phyloP scores from a whole-genome alignment of 2,329 filamentous ascomycete genomes.

The Sclerotinia subarctica region DNA sequence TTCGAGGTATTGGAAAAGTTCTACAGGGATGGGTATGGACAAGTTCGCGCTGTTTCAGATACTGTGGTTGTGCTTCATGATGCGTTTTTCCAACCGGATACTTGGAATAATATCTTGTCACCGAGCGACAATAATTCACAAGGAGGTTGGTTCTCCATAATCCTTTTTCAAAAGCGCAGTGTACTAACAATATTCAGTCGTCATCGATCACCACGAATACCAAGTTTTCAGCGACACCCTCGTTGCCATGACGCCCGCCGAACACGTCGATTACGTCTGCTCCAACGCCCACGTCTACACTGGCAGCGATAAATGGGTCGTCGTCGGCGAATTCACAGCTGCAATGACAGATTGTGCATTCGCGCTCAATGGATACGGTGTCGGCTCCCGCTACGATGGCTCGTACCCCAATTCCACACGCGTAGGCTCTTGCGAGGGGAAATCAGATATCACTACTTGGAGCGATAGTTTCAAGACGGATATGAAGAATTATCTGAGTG shows the following conservation, averaged over 20 bases:
- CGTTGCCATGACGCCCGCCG: constrained; percentile 47
- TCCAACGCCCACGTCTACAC: constrained; percentile 48
- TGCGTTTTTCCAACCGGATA: constrained; percentile 50
- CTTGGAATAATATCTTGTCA: constrained; percentile 60
- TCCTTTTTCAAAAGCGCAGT: constrained; percentile 45
- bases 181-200: constrained; percentile 45
- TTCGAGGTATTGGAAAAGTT: constrained; percentile 39
- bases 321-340: constrained; percentile 67
- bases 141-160: constrained; percentile 46
- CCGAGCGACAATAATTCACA: constrained; percentile 46
- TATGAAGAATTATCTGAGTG: constrained; percentile 51
- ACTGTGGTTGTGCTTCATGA: constrained; percentile 57
- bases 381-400: constrained; percentile 58
- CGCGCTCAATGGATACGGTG: constrained; percentile 52
- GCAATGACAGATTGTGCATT: constrained; percentile 61
- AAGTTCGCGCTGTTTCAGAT: constrained; percentile 45
- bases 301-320: constrained; percentile 60
- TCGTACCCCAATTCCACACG: constrained; percentile 46
- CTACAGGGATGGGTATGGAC: constrained; percentile 51
- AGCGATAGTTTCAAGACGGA: constrained; percentile 45
- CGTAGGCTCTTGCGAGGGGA: constrained; percentile 54
- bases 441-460: constrained; percentile 48
- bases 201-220: constrained; percentile 68
- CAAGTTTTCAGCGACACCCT: constrained; percentile 56
- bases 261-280: constrained; percentile 57